Evolutionary conservation across 805 yeast genomes (phyloP).

Genomic region (Lipomyces kockii): DNA sequence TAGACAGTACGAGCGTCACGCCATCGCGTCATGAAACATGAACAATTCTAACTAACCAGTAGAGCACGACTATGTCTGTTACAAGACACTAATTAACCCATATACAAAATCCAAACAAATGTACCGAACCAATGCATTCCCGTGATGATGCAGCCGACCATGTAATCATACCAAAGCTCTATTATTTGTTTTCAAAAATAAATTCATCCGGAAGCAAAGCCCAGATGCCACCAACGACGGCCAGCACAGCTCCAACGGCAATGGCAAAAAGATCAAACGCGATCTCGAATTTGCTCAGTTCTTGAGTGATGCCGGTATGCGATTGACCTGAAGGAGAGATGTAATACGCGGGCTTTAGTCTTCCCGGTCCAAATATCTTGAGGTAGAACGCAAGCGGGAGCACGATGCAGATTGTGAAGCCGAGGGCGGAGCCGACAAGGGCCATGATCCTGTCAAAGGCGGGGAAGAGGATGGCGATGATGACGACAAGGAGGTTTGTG

Average conservation of each 20-base stretch:
- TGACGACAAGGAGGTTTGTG: constrained; percentile 63
- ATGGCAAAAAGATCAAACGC: constrained; percentile 25
- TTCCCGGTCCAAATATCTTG: constrained; percentile 51
- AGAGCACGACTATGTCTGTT: no score
- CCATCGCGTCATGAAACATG: no score
- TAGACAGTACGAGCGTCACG: no score
- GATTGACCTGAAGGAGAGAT: constrained; percentile 20
- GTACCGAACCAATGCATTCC: no score
- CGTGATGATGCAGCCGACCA: no score
- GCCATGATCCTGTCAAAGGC: constrained; percentile 83
- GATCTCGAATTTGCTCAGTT: constrained; percentile 13
- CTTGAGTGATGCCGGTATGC: not conserved
- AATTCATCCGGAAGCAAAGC: constrained; percentile 26
- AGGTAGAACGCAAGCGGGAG: constrained; percentile 77
- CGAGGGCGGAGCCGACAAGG: constrained; percentile 77
- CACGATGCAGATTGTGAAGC: constrained; percentile 78
- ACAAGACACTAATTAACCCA: no score
- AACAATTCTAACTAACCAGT: no score
- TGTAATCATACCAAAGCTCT: no score
- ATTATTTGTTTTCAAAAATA: constrained; percentile 7
- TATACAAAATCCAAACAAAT: no score
- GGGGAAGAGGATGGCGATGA: constrained; percentile 68
- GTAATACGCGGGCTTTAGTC: constrained; percentile 9
- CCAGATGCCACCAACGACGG: constrained; percentile 32
- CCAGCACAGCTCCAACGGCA: constrained; percentile 17